These are phyloP conservation scores for Apophysomyces elegans DNA, from an alignment of 371 early-diverging fungal genomes.

Conservation along the genomic window DNA sequence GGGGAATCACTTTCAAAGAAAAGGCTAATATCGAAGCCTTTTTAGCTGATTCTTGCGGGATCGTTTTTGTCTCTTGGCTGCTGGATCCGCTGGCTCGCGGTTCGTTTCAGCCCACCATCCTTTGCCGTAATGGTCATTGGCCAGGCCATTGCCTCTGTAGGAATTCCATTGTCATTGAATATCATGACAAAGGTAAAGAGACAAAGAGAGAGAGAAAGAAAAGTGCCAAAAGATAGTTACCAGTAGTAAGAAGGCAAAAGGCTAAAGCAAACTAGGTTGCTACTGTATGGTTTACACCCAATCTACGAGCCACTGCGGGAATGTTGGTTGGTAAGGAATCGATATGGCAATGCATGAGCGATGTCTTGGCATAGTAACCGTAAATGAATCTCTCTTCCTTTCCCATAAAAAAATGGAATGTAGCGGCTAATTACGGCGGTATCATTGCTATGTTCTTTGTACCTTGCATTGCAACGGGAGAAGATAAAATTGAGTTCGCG, in stretches of 20 bases:
- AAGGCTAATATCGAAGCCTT: not conserved
- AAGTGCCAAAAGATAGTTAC: not conserved
- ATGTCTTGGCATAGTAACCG: not conserved
- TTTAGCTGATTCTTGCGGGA: slow-evolving; percentile 53
- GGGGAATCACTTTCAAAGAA: not conserved
- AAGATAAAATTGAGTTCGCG: slow-evolving; percentile 32
- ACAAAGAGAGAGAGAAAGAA: not conserved
- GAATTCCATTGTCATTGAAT: slow-evolving; percentile 66
- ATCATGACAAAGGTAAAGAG: slow-evolving; percentile 53
- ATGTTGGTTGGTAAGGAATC: slow-evolving; percentile 39
- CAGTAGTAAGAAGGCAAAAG: not conserved
- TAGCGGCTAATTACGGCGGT: slow-evolving; percentile 41
- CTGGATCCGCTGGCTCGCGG: slow-evolving; percentile 62
- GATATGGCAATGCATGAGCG: not conserved
- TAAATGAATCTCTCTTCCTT: not conserved
- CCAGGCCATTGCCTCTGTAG: slow-evolving; percentile 62
- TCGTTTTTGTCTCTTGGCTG: slow-evolving; percentile 54
- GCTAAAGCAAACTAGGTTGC: slow-evolving; percentile 23
- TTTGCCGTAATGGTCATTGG: slow-evolving; percentile 60
- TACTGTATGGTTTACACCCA: slow-evolving; percentile 37
- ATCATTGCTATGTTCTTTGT: slow-evolving; percentile 42
- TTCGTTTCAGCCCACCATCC: slow-evolving; percentile 41
- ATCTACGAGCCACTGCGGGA: slow-evolving; percentile 37
- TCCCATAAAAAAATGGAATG: too few species aligned
- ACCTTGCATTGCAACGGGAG: slow-evolving; percentile 32